phyloP scores from a whole-genome alignment of 2,329 filamentous ascomycete species.

The Periconia sp. region DNA sequence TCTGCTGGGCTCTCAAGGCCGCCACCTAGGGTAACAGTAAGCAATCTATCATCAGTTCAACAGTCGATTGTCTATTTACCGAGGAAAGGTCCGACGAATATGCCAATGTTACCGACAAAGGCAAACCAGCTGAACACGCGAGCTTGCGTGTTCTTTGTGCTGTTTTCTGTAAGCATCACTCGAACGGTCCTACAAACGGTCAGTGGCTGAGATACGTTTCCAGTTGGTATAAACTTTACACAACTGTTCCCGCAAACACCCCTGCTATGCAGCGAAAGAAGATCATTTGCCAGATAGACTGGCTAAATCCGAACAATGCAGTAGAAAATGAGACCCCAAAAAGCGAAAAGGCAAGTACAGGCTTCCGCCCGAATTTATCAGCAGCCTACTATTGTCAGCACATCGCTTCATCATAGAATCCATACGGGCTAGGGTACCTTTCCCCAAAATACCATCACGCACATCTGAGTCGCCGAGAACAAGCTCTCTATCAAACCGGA shows the following conservation, averaged over 20 bases:
- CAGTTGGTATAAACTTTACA: slow-evolving; percentile 44
- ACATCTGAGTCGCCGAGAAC: slow-evolving; percentile 77
- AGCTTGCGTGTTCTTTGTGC: slow-evolving; percentile 73
- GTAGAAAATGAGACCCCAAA: slow-evolving; percentile 67
- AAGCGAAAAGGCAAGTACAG: slow-evolving; percentile 71
- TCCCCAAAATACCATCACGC: slow-evolving; percentile 80
- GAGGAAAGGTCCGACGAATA: slow-evolving; percentile 73
- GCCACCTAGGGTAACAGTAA: slow-evolving; percentile 60
- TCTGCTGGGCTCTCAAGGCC: slow-evolving; percentile 69
- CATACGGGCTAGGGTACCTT: slow-evolving; percentile 43
- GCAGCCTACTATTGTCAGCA: slow-evolving; percentile 50
- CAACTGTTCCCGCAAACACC: slow-evolving; percentile 74
- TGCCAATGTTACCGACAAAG: slow-evolving; percentile 75
- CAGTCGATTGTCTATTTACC: slow-evolving; percentile 30
- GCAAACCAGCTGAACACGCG: slow-evolving; percentile 78
- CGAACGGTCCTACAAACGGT: slow-evolving; percentile 62
- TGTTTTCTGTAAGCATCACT: slow-evolving; percentile 78
- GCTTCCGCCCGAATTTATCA: slow-evolving; percentile 74
- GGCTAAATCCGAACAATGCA: slow-evolving; percentile 71
- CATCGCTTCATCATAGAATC: neutral
- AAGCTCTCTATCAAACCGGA: slow-evolving; percentile 73
- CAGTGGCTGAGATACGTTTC: neutral
- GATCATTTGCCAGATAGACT: slow-evolving; percentile 75
- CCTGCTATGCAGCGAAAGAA: slow-evolving; percentile 73
- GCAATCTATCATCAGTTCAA: neutral